Evolutionary conservation across 2,329 filamentous ascomycete species (phyloP), one percentile per base, ranked within the genome.

Genomic region (Juglanconis oblonga): DNA sequence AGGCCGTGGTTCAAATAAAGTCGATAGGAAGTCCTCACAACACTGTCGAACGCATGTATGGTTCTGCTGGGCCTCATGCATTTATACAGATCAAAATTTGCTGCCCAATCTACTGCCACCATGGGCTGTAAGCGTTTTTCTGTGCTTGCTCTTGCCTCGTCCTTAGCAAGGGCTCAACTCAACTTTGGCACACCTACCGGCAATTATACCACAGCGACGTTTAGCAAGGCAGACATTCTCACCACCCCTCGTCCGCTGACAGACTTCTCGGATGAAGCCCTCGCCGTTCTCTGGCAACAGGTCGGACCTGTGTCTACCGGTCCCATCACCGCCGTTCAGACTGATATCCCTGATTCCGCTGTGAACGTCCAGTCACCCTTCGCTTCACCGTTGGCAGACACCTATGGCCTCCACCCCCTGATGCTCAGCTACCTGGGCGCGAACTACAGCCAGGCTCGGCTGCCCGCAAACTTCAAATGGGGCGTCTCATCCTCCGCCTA

Each of bases 401-500:
- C 48, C 9, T 57, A 5, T 29, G 44, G 44, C 44, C 44, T 57
- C 31, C 55, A 57, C 55, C 55, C 55, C 1, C 48, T 57, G 38
- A 50, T 52, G 13, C 55, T 36, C 4, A 42, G 48, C 13, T 57
- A 57, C 44, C 17, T 47, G 48, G 51, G 55, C 48, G 48, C 31
- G 48, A 47, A 45, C 14, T 45, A 52, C 31, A 47, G 29, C 55
- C 35, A 57, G 24, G 32, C 44, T n/a, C 50, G 38, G n/a, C 55
- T 57, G 1, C 55, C 55, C n/a, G 36, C 2, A 33, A 50, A 57
- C 55, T 57, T 57, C 33, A 40, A 52, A 11, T 57, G 55, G 55
- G 55, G 55, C 7, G 55, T 57, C 31, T 49, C 55, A 13, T 57
- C 55, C n/a, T 57, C 55, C 38, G 50, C 55, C 9, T 57, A 52